Base-by-base conservation (phyloP, 768 basidiomycete genomes). In the Lentinula lateritia region DNA sequence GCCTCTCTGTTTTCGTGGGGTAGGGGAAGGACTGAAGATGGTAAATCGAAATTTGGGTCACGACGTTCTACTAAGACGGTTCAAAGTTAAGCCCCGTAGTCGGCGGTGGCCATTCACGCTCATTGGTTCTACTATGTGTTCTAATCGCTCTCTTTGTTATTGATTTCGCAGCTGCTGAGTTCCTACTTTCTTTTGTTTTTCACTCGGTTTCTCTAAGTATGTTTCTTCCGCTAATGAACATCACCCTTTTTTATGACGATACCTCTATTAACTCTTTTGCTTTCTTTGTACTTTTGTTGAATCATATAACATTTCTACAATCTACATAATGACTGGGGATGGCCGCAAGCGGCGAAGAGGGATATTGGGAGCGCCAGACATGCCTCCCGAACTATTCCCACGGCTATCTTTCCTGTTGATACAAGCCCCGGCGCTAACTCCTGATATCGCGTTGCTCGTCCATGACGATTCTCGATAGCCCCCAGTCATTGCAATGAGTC, bases 1-100 rank as follows among this genome's bases (percentile, higher is more conserved):
- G 83, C 88, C 0, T 72, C 91, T 46, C 90, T 92, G 70, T 87
- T 86, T 0, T 87, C 85, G 84, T 84, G 80, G 5, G 77, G 84
- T 35, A 74, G 81, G 34, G 38, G 34, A 5, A 46, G 38, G 20
- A 59, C 58, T 6, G 85, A 86, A 15, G 84, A 82, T 66, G 81
- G 86, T 16, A 88, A 86, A 67, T 79, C 86, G 63, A 83, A 89
- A 61, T 93, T 93, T 73, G 91, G 90, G 46, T 87, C 90, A 13
- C 77, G 83, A 63, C 81, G 90, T 66, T 80, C 79, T 46, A 69
- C 76, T 35, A 83, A 82, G 69, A 76, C 80, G 23, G 57, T 58
- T 59, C 36, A 35, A 15, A 60, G 60, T 43, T 56, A 62, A 62
- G 50, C 50, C 39, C 41, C 59, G 50, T 56, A 61, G 38, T 39